Conservation (phyloP, 306 rosid species). For the Rosa persica region DNA sequence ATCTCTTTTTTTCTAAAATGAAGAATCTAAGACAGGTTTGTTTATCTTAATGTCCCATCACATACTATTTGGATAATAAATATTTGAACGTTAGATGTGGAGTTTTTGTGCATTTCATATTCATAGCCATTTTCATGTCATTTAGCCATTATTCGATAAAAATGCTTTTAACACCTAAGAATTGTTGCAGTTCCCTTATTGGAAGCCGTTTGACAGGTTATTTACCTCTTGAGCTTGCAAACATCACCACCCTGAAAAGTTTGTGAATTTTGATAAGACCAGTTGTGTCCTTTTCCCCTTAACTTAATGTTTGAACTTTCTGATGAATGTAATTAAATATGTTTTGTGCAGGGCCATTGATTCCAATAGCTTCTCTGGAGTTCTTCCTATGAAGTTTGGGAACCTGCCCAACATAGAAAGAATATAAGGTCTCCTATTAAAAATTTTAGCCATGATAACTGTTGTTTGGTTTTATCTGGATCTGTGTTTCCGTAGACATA, state of each 20-base stretch:
- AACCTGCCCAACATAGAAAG: conserved; percentile 44
- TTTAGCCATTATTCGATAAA: neutral
- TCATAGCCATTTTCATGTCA: neutral
- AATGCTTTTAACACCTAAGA: neutral
- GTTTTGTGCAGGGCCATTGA: conserved; percentile 48
- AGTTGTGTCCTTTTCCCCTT: neutral
- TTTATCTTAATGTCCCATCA: neutral
- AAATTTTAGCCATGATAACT: neutral
- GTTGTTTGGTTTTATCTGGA: neutral
- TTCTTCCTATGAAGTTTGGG: conserved; percentile 65
- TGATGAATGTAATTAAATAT: conserved; percentile 3
- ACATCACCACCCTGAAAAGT: conserved; percentile 52
- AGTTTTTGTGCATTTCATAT: too few species aligned
- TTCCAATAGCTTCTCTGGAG: conserved; percentile 62
- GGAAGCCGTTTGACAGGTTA: conserved; percentile 67
- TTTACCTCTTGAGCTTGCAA: conserved; percentile 65
- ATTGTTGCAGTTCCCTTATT: conserved; percentile 47
- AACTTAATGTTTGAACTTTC: neutral
- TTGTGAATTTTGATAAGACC: conserved; percentile 50
- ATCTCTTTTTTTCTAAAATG: neutral
- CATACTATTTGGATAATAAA: neutral
- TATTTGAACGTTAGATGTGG: neutral
- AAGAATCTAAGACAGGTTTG: neutral
- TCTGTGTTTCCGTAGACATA: neutral
- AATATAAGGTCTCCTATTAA: conserved; percentile 40